Percentiles rank a stretch among this genome's conserved stretches.
These are phyloP conservation scores for Podospora pseudoanserina DNA, from an alignment of 495 filamentous ascomycete species.

Conservation along the genomic window DNA sequence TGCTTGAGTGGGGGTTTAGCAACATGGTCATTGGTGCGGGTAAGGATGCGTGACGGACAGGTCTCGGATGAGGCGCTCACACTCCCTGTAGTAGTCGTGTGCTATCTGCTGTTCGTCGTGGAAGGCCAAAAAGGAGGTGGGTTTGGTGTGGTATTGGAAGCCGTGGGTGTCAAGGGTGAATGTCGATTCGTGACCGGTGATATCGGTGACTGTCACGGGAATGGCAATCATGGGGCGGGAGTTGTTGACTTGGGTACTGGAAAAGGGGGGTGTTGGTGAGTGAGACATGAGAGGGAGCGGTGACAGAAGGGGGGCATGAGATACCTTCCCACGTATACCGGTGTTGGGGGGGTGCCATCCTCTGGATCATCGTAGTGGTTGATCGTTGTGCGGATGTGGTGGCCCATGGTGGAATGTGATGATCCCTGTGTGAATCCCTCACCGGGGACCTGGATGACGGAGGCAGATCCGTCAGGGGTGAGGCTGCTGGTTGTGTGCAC, in stretches of 20 bases:
- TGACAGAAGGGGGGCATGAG: background rate
- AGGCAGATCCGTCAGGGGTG: background rate
- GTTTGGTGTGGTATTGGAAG: conserved; percentile 35
- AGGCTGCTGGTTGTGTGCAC: background rate
- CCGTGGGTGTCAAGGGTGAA: conserved; percentile 40
- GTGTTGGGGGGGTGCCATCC: background rate
- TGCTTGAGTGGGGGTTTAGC: conserved; percentile 38
- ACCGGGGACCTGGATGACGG: background rate
- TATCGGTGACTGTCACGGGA: conserved; percentile 36
- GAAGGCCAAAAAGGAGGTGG: conserved; percentile 12
- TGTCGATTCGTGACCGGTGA: conserved; percentile 32
- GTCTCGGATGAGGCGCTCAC: conserved; percentile 53
- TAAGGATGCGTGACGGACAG: conserved; percentile 41
- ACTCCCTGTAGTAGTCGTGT: conserved; percentile 59
- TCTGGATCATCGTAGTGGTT: background rate
- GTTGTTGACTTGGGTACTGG: background rate
- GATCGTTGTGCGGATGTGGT: background rate
- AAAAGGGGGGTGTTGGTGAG: background rate
- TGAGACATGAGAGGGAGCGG: background rate
- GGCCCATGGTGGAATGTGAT: background rate
- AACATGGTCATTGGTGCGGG: background rate
- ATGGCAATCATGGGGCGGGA: conserved; percentile 10
- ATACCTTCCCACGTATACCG: background rate
- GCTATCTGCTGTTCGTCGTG: conserved; percentile 46
- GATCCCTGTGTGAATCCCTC: background rate